These are phyloP conservation scores for Hemerocallis citrina DNA, from an alignment of 106 monocot species.

Conservation along the genomic window DNA sequence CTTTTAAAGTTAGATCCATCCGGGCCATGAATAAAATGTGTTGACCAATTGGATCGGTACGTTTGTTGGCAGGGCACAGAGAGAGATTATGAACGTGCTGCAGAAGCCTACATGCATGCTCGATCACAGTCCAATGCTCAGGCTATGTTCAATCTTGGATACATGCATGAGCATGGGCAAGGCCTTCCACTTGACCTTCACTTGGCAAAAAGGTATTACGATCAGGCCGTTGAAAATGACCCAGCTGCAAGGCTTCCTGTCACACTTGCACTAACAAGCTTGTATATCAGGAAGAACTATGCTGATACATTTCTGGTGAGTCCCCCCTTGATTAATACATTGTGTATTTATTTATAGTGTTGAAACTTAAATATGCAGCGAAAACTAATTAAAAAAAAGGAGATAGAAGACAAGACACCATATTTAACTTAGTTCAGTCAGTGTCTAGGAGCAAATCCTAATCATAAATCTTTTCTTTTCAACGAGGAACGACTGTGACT, in stretches of 20 bases:
- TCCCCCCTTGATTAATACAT: not conserved
- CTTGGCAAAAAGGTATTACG: constrained; percentile 91
- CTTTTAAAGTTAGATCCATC: no score
- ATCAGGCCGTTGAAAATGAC: constrained; percentile 77
- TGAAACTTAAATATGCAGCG: no score
- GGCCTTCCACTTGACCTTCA: constrained; percentile 94
- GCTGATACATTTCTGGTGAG: constrained; percentile 63
- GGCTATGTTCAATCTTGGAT: constrained; percentile 97
- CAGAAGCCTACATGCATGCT: constrained; percentile 92
- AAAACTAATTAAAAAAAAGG: not conserved
- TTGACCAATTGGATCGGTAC: no score
- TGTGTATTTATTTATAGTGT: not conserved
- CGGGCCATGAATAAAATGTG: no score
- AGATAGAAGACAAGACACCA: not conserved
- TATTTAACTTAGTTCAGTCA: no score
- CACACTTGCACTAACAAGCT: constrained; percentile 67
- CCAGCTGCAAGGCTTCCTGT: constrained; percentile 78
- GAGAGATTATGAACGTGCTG: constrained; percentile 85
- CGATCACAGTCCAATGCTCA: constrained; percentile 84
- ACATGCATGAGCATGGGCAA: constrained; percentile 96
- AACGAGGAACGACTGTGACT: no score
- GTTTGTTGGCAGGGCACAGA: constrained; percentile 52
- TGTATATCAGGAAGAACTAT: constrained; percentile 86
- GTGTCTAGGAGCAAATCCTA: no score
- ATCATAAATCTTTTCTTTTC: no score